Base-by-base conservation (phyloP, 2,329 filamentous ascomycete genomes). In the Apiospora arundinis region DNA sequence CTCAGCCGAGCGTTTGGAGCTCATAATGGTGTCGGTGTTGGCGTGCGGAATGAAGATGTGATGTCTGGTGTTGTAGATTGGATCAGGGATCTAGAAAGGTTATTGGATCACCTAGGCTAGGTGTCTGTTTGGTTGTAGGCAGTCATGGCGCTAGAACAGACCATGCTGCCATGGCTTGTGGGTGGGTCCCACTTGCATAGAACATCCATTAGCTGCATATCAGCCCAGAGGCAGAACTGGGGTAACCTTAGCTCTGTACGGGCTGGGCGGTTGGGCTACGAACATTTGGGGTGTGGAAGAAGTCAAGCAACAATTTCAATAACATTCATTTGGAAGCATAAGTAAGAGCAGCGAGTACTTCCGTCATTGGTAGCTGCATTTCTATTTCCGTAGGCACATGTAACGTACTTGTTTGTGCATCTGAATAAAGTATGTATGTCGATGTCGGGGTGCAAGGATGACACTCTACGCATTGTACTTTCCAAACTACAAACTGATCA, bases 1-100 rank as follows among this genome's bases (percentile, higher is more conserved):
- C 48, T 76, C 76, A 12, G 77, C 75, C 4, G 71, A 45, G 48
- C 79, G 77, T 72, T 80, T 80, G 2, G 76, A 70, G 1, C 69
- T 69, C 77, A 78, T 78, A 23, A 6, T 63, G 56, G 12, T 12
- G 32, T 21, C 28, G 32, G n/a, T n/a, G n/a, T n/a, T n/a, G 32
- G 56, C 32, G 56, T 32, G 40, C 14, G 12, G 32, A 25, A 18
- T 32, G 18, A 5, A 6, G n/a, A 11, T n/a, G 32, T 11, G n/a
- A 40, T n/a, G 2, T 63, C 12, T 63, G 21, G 12, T 12, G 56
- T 37, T 18, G 52, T 18, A 60, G 52, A 37, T 60, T 60, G 52
- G 28, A 37, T 60, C 52, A n/a, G 40, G 40, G 12, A 40, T 12
- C 16, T 42, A 14, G 9, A 32, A n/a, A 5, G 1, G 48, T 16